Evolutionary conservation across 2,329 filamentous ascomycete genomes (phyloP), one percentile per base, ranked within the genome.

Genomic region (Rosellinia necatrix): DNA sequence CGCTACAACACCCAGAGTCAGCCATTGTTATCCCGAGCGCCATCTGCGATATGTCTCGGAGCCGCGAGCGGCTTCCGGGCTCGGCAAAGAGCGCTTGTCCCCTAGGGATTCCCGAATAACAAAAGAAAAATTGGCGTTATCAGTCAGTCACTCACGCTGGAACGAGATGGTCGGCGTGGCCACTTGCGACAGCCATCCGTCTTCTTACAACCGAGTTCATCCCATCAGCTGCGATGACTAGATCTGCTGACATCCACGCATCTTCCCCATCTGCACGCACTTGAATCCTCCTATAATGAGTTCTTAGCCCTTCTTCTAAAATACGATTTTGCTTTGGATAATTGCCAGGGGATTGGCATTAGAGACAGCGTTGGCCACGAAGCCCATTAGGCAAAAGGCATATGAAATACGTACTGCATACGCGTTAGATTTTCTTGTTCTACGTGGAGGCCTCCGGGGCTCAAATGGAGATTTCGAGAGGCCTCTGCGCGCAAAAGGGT

Each of bases 171-270:
- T 75, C 73, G 55, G 72, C 43, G 42, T 75, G 65, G 19, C 67
- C 66, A n/a, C 75, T 64, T 15, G 66, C 64, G 19, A 32, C 10
- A 30, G 77, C 69, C 66, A 81, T 75, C 21, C 71, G 71, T 3
- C 70, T 68, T 1, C 81, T 72, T 6, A 77, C 73, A 7, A 70
- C 65, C 15, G 77, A 81, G 61, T 82, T 82, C 62, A 83, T 78
- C 7, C 82, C 81, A 53, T 84, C 81, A 1, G 79, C 79, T 1
- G 74, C 80, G 6, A 84, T 68, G 13, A 84, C 68, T 2, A 84
- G 60, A 60, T 84, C 81, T 4, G 74, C 77, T n/a, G 74, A 65
- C 4, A 80, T 53, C 59, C 57, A 63, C 1, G 21, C 35, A 7
- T 49, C 25, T n/a, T 9, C 56, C 6, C 68, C 35, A 46, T 49